These are phyloP conservation scores for Spergularia azorica DNA, from an alignment of 179 eudicot species.

Conservation along the genomic window DNA sequence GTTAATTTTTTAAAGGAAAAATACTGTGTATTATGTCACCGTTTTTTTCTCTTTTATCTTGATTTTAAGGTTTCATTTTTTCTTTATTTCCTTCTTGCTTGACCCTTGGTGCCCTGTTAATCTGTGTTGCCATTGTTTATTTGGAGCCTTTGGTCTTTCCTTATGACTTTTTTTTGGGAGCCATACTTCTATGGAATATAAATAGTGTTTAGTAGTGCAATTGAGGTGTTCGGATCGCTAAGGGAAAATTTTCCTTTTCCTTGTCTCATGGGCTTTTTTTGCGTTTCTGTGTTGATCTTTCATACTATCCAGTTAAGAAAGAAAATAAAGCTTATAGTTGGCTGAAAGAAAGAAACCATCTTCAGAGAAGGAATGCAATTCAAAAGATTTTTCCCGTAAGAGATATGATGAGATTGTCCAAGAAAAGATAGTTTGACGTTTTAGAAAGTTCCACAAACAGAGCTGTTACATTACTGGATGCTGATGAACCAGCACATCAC, in stretches of 20 bases:
- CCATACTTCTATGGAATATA: not conserved
- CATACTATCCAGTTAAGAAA: constrained; percentile 79
- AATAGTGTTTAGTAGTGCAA: not conserved
- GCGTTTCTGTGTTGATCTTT: constrained; percentile 26
- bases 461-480: constrained; percentile 62
- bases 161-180: not conserved
- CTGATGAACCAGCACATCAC: constrained; percentile 50
- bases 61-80: not conserved
- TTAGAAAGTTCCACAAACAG: constrained; percentile 55
- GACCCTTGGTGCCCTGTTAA: not conserved
- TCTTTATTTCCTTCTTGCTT: not conserved
- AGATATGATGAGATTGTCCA: constrained; percentile 50
- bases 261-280: constrained; percentile 23
- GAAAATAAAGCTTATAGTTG: constrained; percentile 80
- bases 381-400: constrained; percentile 49
- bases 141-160: constrained; percentile 3
- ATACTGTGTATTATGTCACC: not conserved
- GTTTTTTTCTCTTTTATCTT: not conserved
- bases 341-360: constrained; percentile 67
- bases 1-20: not conserved
- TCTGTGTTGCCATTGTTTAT: not conserved
- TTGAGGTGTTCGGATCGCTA: constrained; percentile 11
- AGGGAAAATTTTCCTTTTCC: not conserved
- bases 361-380: constrained; percentile 50
- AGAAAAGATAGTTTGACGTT: constrained; percentile 60